Evolutionary conservation across 23 red algal species (phyloP).

Genomic region (Agarophyton chilense): DNA sequence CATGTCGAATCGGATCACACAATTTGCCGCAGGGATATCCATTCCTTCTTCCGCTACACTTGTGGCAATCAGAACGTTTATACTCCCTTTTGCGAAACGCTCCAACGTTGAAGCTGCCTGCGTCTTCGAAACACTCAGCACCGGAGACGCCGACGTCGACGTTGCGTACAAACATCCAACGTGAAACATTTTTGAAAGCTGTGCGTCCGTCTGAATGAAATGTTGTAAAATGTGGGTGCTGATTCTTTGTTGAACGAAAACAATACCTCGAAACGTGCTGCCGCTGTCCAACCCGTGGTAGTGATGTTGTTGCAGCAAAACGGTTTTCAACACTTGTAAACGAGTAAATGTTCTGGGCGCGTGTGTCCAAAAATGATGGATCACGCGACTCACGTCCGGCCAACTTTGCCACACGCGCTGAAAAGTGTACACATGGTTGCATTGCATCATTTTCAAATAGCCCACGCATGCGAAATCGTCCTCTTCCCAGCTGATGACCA

Average conservation of each 20-base stretch:
- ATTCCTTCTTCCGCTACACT: slow-evolving; percentile 60
- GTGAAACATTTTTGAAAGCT: background rate
- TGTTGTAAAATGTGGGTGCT: slow-evolving; percentile 45
- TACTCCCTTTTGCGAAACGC: background rate
- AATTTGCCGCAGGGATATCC: slow-evolving; percentile 60
- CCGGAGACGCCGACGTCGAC: slow-evolving; percentile 15
- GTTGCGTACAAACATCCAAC: slow-evolving; percentile 32
- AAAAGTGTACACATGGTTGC: background rate
- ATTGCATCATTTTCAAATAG: slow-evolving; percentile 42
- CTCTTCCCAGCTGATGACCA: slow-evolving; percentile 52
- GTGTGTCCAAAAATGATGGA: slow-evolving; percentile 13
- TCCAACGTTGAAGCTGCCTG: background rate
- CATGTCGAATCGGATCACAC: slow-evolving; percentile 39
- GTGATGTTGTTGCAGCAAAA: background rate
- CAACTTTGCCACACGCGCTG: background rate
- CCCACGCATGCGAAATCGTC: slow-evolving; percentile 21
- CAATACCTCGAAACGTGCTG: slow-evolving; percentile 26
- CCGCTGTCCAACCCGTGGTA: background rate
- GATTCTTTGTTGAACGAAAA: slow-evolving; percentile 50
- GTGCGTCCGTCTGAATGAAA: slow-evolving; percentile 8
- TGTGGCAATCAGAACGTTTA: slow-evolving; percentile 48
- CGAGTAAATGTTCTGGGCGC: background rate
- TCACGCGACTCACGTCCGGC: background rate
- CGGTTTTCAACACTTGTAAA: slow-evolving; percentile 9
- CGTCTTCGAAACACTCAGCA: slow-evolving; percentile 34